Evolutionary conservation across 805 yeast species (phyloP).

Genomic region (Priceomyces melissophilus): DNA sequence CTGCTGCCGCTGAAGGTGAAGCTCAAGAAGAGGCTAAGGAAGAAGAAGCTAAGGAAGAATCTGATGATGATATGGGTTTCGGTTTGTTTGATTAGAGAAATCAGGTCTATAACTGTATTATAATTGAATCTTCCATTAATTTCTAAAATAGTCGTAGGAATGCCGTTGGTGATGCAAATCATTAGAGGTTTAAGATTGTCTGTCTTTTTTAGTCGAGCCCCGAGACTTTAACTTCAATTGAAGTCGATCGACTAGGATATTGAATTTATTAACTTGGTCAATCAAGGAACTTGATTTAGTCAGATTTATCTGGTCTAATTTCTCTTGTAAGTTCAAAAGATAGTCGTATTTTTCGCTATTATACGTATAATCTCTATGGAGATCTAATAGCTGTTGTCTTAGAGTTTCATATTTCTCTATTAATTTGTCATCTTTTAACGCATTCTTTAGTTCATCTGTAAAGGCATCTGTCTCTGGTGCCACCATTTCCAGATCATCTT

Average conservation of each 20-base stretch:
- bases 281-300: conserved; percentile 5
- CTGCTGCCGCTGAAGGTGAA: conserved; percentile 67
- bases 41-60: conserved; percentile 54
- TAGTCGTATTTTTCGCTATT: conserved; percentile 29
- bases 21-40: conserved; percentile 70
- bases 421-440: conserved; percentile 1
- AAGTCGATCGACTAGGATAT: conserved; percentile 11
- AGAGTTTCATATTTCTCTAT: conserved; percentile 18
- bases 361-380: conserved; percentile 21
- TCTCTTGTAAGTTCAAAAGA: conserved; percentile 12
- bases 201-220: neutral
- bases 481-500: conserved; percentile 17
- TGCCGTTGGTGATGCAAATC: neutral
- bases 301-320: conserved; percentile 6
- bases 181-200: neutral
- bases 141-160: neutral
- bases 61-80: conserved; percentile 84
- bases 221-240: conserved; percentile 7
- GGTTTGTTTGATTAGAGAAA: conserved; percentile 89
- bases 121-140: neutral
- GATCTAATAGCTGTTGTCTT: conserved; percentile 12
- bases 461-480: conserved; percentile 1
- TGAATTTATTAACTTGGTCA: conserved; percentile 24
- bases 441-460: conserved; percentile 1
- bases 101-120: conserved; percentile 4